Evolutionary conservation across 129 eudicot species (phyloP), one percentile per base, ranked within the genome.

Genomic region (Chrysanthemum lavandulifolium): DNA sequence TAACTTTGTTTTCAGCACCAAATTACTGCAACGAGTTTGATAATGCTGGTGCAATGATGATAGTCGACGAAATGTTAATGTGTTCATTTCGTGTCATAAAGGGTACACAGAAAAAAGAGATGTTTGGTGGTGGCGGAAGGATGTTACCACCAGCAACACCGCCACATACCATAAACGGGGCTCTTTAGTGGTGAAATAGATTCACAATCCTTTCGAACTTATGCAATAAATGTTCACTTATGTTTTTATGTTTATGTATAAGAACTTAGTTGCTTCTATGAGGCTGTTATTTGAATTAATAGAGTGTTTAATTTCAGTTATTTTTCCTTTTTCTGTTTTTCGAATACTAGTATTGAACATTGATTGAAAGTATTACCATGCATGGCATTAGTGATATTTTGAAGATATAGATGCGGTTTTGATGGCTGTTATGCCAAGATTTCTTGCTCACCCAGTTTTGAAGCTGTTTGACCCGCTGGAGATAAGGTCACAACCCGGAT

Each of bases 41-140:
- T 43, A 83, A 83, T 67, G 79, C 76, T 56, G 87, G 87, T 50
- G 87, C 87, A 12, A 84, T 84, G 84, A 84, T 84, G 84, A 84
- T 73, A 13, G 87, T 84, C 56, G 82, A 84, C 45, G 87, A 84
- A 63, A 15, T 51, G 12, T 29, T 84, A n/a, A 80, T 82, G 16
- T 84, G 88, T 45, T 84, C 88, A 12, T 84, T 84, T 59, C 83
- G 77, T 25, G 81, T 80, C 21, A 57, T 84, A 11, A 80, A 77
- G 70, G 84, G 83, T 43, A 64, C 71, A 3, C 69, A 75, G n/a
- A 80, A 73, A 79, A 84, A 80, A 74, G 88, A 80, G 61, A 77
- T 43, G 70, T 0, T 73, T 77, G 84, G 79, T 62, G 73, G 73
- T 61, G 76, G 85, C 31, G 70, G 49, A 81, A 55, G 74, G 15